phyloP scores from a whole-genome alignment of 1,284 basidiomycete genomes.

The Sporisorium graminicola region DNA sequence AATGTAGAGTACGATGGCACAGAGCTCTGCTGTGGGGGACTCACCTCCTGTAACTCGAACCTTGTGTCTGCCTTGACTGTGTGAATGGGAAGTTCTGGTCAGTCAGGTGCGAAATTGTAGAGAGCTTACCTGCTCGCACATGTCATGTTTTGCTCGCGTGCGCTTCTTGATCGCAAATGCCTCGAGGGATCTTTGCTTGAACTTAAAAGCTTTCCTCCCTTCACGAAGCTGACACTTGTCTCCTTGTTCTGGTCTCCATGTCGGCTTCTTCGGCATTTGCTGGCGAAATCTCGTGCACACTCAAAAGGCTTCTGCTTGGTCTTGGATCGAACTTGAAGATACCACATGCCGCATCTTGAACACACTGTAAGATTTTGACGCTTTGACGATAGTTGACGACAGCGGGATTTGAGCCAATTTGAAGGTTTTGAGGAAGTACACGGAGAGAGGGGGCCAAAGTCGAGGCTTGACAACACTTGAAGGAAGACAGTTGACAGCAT shows the following conservation, averaged over 20 bases:
- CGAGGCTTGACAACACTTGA: neutral
- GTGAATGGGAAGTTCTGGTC: neutral
- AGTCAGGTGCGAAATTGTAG: neutral
- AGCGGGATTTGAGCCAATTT: neutral
- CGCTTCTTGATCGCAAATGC: neutral
- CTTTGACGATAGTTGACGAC: neutral
- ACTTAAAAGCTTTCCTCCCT: neutral
- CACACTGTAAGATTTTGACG: neutral
- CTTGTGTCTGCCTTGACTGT: neutral
- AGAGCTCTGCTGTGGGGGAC: neutral
- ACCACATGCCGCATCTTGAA: no score
- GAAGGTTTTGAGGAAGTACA: neutral
- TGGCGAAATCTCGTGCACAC: neutral
- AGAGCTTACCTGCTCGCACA: neutral
- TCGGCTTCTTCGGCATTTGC: neutral
- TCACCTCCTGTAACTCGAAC: neutral
- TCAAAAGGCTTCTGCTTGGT: neutral
- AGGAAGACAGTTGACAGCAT: neutral
- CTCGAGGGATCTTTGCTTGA: no score
- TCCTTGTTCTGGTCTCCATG: neutral
- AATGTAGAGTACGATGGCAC: neutral
- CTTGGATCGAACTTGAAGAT: neutral
- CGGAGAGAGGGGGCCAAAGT: neutral
- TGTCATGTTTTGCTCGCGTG: neutral
- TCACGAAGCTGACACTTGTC: no score